These are phyloP conservation scores for Linnemannia exigua DNA, from an alignment of 192 early-diverging fungal genomes.

Conservation along the genomic window DNA sequence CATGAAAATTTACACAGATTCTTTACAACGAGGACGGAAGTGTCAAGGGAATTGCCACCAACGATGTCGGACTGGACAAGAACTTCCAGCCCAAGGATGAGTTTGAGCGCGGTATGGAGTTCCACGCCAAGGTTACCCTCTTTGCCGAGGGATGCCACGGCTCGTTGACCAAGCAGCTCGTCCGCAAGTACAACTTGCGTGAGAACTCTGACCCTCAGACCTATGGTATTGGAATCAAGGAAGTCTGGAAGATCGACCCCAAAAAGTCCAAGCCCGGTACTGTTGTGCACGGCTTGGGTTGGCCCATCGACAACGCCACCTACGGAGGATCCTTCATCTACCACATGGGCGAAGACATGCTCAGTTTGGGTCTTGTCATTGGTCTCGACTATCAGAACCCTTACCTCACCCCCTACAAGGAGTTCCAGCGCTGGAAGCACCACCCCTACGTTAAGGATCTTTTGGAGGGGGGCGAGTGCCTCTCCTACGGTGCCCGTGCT, in stretches of 20 bases:
- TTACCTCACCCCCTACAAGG: slow-evolving; percentile 95
- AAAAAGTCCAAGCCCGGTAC: slow-evolving; percentile 88
- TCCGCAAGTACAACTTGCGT: slow-evolving; percentile 90
- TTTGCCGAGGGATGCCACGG: slow-evolving; percentile 99
- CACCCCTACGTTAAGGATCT: slow-evolving; percentile 88
- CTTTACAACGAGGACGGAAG: slow-evolving; percentile 94
- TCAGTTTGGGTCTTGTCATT: slow-evolving; percentile 90
- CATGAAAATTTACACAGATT: slow-evolving; percentile 49
- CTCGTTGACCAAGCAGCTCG: slow-evolving; percentile 91
- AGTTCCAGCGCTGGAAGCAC: slow-evolving; percentile 97
- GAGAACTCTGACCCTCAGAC: slow-evolving; percentile 91
- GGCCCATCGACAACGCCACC: slow-evolving; percentile 90
- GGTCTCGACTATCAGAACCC: slow-evolving; percentile 97
- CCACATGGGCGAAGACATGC: slow-evolving; percentile 92
- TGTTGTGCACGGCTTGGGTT: slow-evolving; percentile 91
- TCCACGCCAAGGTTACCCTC: slow-evolving; percentile 93
- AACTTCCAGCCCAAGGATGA: slow-evolving; percentile 89
- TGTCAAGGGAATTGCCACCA: slow-evolving; percentile 93
- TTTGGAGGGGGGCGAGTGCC: slow-evolving; percentile 90
- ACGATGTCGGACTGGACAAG: slow-evolving; percentile 95
- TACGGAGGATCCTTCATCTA: slow-evolving; percentile 98
- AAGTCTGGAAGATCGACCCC: slow-evolving; percentile 96
- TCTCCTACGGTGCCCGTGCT: slow-evolving; percentile 97
- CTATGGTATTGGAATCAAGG: slow-evolving; percentile 97
- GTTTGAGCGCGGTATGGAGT: slow-evolving; percentile 96